Conservation (phyloP, 306 rosid species). For the Trifolium repens region DNA sequence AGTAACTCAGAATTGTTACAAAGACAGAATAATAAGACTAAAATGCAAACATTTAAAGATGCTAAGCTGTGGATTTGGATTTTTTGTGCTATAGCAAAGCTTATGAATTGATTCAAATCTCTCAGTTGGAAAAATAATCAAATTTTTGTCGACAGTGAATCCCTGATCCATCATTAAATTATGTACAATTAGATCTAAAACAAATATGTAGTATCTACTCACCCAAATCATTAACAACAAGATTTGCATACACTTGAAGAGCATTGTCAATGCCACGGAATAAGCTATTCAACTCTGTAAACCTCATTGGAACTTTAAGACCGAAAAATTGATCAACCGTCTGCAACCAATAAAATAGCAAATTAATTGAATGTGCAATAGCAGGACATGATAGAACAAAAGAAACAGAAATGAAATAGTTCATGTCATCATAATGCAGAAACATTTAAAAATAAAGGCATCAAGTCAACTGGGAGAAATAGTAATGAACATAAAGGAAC, state of each 20-base stretch:
- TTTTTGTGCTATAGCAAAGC: background rate
- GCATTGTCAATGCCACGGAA: constrained; percentile 97
- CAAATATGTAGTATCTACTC: constrained; percentile 41
- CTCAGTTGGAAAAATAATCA: constrained; percentile 14
- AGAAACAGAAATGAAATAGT: constrained; percentile 4
- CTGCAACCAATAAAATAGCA: constrained; percentile 58
- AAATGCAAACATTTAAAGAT: constrained; percentile 4
- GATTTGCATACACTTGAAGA: constrained; percentile 82
- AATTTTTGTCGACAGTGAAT: constrained; percentile 1
- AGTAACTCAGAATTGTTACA: constrained; percentile 10
- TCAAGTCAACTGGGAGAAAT: background rate
- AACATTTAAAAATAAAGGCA: constrained; percentile 19
- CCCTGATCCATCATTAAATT: constrained; percentile 14
- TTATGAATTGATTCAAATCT: constrained; percentile 8
- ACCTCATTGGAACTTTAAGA: constrained; percentile 96
- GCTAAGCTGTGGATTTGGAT: constrained; percentile 23
- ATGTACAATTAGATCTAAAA: constrained; percentile 15
- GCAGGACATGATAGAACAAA: constrained; percentile 7
- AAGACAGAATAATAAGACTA: constrained; percentile 22
- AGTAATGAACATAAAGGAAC: background rate
- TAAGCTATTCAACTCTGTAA: constrained; percentile 82
- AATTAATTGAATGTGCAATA: constrained; percentile 27
- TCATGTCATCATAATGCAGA: constrained; percentile 11
- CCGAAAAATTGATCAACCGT: constrained; percentile 93
- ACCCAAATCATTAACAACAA: constrained; percentile 77